phyloP scores from a whole-genome alignment of 1,139 yeast genomes.

The Scheffersomyces segobiensis region DNA sequence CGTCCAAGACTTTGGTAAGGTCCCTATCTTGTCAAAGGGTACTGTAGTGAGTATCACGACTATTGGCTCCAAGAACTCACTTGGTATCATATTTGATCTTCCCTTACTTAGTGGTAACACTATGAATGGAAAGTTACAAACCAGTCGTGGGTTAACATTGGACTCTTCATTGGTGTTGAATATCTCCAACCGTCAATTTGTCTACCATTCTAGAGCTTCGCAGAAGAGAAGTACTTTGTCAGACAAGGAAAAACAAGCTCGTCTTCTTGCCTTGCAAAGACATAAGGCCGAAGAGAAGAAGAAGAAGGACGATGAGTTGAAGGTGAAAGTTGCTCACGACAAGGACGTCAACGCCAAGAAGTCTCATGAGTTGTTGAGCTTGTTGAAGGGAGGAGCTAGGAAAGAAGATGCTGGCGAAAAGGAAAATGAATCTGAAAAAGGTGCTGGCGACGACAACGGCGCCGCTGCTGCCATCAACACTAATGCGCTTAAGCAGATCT shows the following conservation, averaged over 20 bases:
- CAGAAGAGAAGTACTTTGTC: slow-evolving; percentile 37
- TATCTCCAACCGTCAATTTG: slow-evolving; percentile 69
- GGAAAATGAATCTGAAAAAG: slow-evolving; percentile 11
- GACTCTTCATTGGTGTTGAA: slow-evolving; percentile 84
- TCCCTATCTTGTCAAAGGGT: slow-evolving; percentile 85
- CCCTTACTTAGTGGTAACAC: slow-evolving; percentile 82
- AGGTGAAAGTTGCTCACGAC: slow-evolving; percentile 5
- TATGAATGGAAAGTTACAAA: slow-evolving; percentile 71
- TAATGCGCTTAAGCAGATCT: slow-evolving; percentile 47
- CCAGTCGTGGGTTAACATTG: slow-evolving; percentile 81
- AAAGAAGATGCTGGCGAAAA: slow-evolving; percentile 5
- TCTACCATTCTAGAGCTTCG: slow-evolving; percentile 73
- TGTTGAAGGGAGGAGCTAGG: slow-evolving; percentile 27
- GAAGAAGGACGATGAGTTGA: slow-evolving; percentile 7
- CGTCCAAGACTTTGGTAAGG: slow-evolving; percentile 86
- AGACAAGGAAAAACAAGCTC: slow-evolving; percentile 22
- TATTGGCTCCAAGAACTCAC: slow-evolving; percentile 53
- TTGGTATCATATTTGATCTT: slow-evolving; percentile 81
- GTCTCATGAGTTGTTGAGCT: slow-evolving; percentile 23
- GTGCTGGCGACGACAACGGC: slow-evolving; percentile 18
- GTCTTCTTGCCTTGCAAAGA: slow-evolving; percentile 17
- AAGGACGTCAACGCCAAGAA: slow-evolving; percentile 13
- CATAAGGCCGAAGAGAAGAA: slow-evolving; percentile 23
- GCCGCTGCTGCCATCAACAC: slow-evolving; percentile 23
- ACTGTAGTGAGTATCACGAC: slow-evolving; percentile 83